A percentile compares a stretch with the other conserved stretches of the same genome.
Conservation (phyloP, 768 basidiomycete genomes). For the Tricholoma hemisulphureum region DNA sequence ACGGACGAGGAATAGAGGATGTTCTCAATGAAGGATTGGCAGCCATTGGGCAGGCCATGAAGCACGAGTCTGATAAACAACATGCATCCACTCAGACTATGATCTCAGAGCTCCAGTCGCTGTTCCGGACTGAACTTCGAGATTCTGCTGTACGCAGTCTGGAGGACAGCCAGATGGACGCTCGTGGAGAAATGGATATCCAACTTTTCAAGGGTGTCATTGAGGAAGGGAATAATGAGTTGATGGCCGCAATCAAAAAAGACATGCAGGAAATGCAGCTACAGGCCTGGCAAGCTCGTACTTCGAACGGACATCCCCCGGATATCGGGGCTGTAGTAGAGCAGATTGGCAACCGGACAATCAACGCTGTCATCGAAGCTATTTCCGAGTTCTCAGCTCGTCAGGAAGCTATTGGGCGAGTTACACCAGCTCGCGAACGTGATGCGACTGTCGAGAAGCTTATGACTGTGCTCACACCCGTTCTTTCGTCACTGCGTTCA, state of each 20-base stretch:
- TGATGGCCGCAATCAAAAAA: slow-evolving; percentile 53
- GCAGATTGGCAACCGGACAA: slow-evolving; percentile 53
- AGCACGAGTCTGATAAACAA: slow-evolving; percentile 23
- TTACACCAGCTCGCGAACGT: slow-evolving; percentile 50
- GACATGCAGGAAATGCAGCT: slow-evolving; percentile 56
- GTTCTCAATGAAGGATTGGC: slow-evolving; percentile 71
- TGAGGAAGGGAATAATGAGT: slow-evolving; percentile 63
- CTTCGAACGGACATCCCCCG: slow-evolving; percentile 19
- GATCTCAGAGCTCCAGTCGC: slow-evolving; percentile 62
- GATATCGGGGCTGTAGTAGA: slow-evolving; percentile 52
- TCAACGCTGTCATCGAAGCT: slow-evolving; percentile 58
- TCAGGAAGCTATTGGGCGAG: slow-evolving; percentile 50
- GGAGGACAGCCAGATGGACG: slow-evolving; percentile 67
- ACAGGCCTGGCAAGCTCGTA: slow-evolving; percentile 33
- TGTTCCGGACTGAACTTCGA: slow-evolving; percentile 68
- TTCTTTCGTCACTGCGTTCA: slow-evolving; percentile 56
- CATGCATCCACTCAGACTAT: slow-evolving; percentile 54
- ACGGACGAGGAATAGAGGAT: slow-evolving; percentile 60
- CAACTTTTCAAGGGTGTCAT: slow-evolving; percentile 70
- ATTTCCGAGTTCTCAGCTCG: slow-evolving; percentile 57
- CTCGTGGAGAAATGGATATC: slow-evolving; percentile 75
- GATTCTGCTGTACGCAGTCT: slow-evolving; percentile 55
- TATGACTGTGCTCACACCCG: slow-evolving; percentile 54
- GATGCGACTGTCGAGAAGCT: slow-evolving; percentile 63
- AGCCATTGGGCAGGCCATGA: slow-evolving; percentile 42